Evolutionary conservation across 2,329 filamentous ascomycete species (phyloP), one percentile per base, ranked within the genome.

Genomic region (Colletotrichum higginsianum): DNA sequence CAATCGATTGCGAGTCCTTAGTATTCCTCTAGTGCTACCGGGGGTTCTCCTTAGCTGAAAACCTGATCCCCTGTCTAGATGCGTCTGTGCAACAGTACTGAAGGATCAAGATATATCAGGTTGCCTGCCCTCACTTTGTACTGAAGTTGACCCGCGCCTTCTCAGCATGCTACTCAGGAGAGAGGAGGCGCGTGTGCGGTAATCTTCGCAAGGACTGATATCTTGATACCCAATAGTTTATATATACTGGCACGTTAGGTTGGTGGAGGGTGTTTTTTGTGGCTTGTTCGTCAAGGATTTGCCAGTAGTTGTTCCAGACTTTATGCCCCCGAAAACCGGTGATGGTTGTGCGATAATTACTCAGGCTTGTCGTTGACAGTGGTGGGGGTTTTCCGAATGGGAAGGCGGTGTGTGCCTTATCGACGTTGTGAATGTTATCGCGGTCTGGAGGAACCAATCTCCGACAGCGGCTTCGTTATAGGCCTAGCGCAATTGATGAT

Each of bases 301-400:
- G 61, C 47, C n/a, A 60, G 21, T 26, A 58, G 55, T 18, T 46
- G 40, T 55, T 44, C 26, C 47, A 60, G 42, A 16, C 53, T 71
- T 60, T 53, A 64, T 21, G 42, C 50, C 65, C 68, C 65, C 35
- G 58, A 66, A 60, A 61, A 53, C 53, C 58, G 46, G 58, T 47
- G 46, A 44, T 50, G 56, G 58, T 47, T 53, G 57, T 67, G 69
- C 60, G 65, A 61, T 72, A 72, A 72, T 72, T 72, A 72, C 66
- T 69, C 65, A 71, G 65, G 53, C 49, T 30, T 46, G 40, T 35
- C 58, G 44, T 52, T 30, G 26, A n/a, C 67, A 55, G 67, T 62
- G 60, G 71, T 66, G 71, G 67, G 30, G 67, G 62, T 35, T n/a
- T 21, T 46, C 30, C 3, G 38, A 66, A 61, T 16, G 12, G 62